Evolutionary conservation across 257 asterid genomes (phyloP).

Genomic region (Nicotiana sylvestris): DNA sequence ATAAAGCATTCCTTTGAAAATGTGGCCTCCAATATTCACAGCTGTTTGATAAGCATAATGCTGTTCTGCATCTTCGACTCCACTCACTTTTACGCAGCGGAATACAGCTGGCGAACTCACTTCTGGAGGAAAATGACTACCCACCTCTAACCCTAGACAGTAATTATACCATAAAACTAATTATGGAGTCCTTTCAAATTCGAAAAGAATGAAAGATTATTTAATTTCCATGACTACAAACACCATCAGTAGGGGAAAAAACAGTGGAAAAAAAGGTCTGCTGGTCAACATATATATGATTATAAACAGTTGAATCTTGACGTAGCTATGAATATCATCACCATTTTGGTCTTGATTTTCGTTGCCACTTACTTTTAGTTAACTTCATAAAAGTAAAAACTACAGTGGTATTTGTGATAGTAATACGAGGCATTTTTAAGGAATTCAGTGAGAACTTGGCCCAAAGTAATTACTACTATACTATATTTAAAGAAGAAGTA

Average conservation of each 20-base stretch:
- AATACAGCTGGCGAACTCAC: constrained; percentile 53
- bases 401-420: neutral
- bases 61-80: constrained; percentile 55
- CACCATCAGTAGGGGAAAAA: too few species aligned
- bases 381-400: neutral
- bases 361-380: neutral
- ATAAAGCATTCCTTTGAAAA: constrained; percentile 68
- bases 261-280: too few species aligned
- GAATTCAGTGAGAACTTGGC: neutral
- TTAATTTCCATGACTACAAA: too few species aligned
- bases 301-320: too few species aligned
- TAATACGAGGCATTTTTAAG: neutral
- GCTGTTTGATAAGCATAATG: constrained; percentile 70
- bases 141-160: constrained; percentile 55
- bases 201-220: neutral
- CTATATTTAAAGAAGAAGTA: neutral
- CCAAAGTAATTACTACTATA: neutral
- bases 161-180: neutral
- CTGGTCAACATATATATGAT: neutral
- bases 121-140: constrained; percentile 51
- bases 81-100: constrained; percentile 61
- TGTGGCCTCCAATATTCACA: constrained; percentile 61
- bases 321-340: neutral
- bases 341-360: neutral
- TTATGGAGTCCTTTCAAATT: too few species aligned